Evolutionary conservation across 139 green algal species (phyloP).

Genomic region (Volvox africanus): DNA sequence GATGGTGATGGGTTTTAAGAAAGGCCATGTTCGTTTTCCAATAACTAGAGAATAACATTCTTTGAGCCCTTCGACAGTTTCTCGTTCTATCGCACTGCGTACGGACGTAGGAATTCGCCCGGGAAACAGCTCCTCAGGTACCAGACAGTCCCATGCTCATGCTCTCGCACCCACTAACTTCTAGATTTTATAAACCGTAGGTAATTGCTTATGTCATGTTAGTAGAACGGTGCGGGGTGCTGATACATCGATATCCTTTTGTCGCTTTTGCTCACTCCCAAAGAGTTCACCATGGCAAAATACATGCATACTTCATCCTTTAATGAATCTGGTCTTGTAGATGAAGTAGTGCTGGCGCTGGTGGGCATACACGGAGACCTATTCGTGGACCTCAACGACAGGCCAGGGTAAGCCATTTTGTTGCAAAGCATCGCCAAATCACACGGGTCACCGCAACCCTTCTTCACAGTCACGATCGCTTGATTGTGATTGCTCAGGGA

Average conservation of each 20-base stretch:
- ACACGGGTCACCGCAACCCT: not conserved
- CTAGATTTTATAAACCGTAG: not conserved
- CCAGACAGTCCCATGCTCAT: not conserved
- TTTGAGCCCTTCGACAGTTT: too few relatives aligned
- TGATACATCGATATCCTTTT: not conserved
- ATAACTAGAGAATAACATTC: too few relatives aligned
- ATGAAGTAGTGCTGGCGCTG: conserved; percentile 88
- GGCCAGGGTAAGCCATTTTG: not conserved
- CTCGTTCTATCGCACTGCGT: too few relatives aligned
- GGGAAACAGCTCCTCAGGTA: not conserved
- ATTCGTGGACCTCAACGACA: conserved; percentile 72
- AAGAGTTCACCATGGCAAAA: not conserved
- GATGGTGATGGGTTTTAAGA: too few relatives aligned
- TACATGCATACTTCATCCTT: not conserved
- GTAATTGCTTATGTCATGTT: not conserved
- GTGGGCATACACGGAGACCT: conserved; percentile 84
- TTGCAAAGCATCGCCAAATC: not conserved
- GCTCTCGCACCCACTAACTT: too few relatives aligned
- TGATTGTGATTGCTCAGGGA: not conserved
- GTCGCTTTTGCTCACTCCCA: not conserved
- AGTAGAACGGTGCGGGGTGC: not conserved
- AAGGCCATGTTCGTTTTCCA: too few relatives aligned
- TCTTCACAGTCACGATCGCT: not conserved
- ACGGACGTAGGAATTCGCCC: not conserved
- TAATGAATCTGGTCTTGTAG: conserved; percentile 62